Base-by-base conservation (phyloP, 208 protist species). In the Strigomonas galati region DNA sequence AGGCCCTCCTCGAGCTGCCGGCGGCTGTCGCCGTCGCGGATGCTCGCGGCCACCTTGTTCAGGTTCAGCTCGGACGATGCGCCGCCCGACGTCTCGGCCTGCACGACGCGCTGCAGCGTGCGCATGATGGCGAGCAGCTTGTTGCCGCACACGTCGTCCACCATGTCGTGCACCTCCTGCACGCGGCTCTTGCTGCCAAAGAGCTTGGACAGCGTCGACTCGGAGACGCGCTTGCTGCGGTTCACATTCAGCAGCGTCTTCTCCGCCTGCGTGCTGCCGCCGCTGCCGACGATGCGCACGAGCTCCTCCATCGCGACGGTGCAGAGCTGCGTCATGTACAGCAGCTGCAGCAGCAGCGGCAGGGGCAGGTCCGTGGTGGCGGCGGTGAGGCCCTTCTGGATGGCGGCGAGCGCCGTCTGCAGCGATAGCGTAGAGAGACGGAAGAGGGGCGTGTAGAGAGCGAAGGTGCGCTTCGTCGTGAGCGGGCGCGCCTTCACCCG, bases 241-340 rank as follows among this genome's bases (percentile, higher is more conserved):
- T 87, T 77, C 10, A 81, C 74, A 58, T 95, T 93, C 27, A 92
- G 71, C 44, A 95, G 70, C 48, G 90, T 93, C 76, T 84, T 85
- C 80, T 95, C 90, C 48, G 90, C 85, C 75, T 92, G 82, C 37
- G 80, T 72, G 69, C 90, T 95, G 58, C 90, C 87, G 65, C 90
- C 90, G 60, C 87, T 89, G 48, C 76, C 77, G 54, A 96, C 76
- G 55, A 93, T 93, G 52, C 90, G 90, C 5, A 89, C 68, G 40
- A 93, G 78, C 74, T 96, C 87, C 76, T 96, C 90, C 71, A 84
- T 80, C 24, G 81, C 85, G 40, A 83, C 78, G 6, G 87, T 59
- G 62, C 70, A 71, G 19, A 91, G 78, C 67, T 87, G 78, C 31
- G 76, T 49, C 32, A 76, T 69, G 48, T 54, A 52, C 49, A 85